phyloP scores from a whole-genome alignment of 306 rosid genomes.

The Dalbergia oliveri region DNA sequence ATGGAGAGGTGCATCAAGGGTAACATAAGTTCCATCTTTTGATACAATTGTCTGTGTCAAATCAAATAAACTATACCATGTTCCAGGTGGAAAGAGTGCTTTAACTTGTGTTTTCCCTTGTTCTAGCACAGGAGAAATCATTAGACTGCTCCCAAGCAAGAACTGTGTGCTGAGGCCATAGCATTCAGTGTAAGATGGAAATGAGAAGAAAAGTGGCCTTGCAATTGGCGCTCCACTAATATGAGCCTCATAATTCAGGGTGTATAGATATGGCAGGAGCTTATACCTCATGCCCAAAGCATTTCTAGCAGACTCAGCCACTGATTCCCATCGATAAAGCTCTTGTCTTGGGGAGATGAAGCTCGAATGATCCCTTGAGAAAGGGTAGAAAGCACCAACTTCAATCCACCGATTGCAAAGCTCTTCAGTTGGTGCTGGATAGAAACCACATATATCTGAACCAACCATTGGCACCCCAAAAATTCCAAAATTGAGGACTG shows the following conservation, averaged over 20 bases:
- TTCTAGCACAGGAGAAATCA: slow-evolving; percentile 88
- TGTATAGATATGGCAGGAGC: slow-evolving; percentile 84
- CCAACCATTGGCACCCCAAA: slow-evolving; percentile 99
- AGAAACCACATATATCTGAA: slow-evolving; percentile 90
- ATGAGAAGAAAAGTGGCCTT: slow-evolving; percentile 92
- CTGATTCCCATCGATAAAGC: slow-evolving; percentile 93
- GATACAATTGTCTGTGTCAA: slow-evolving; percentile 60
- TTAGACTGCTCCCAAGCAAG: slow-evolving; percentile 72
- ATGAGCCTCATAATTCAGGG: slow-evolving; percentile 84
- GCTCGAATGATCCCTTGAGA: slow-evolving; percentile 94
- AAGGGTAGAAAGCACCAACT: slow-evolving; percentile 94
- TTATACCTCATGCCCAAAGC: slow-evolving; percentile 91
- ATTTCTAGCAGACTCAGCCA: slow-evolving; percentile 82
- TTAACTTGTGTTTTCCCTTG: slow-evolving; percentile 68
- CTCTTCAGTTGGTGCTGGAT: slow-evolving; percentile 88
- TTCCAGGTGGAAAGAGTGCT: slow-evolving; percentile 89
- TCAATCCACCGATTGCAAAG: slow-evolving; percentile 98
- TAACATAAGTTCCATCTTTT: slow-evolving; percentile 62
- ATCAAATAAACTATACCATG: slow-evolving; percentile 85
- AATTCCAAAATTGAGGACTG: slow-evolving; percentile 85
- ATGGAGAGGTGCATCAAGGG: slow-evolving; percentile 86
- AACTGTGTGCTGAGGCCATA: slow-evolving; percentile 82
- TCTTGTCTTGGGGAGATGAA: slow-evolving; percentile 89
- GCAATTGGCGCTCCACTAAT: slow-evolving; percentile 85
- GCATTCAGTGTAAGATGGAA: slow-evolving; percentile 68